Percentiles rank a stretch among this genome's conserved stretches.
These are phyloP conservation scores for Fusarium stilboides DNA, from an alignment of 2,329 filamentous ascomycete species.

Conservation along the genomic window DNA sequence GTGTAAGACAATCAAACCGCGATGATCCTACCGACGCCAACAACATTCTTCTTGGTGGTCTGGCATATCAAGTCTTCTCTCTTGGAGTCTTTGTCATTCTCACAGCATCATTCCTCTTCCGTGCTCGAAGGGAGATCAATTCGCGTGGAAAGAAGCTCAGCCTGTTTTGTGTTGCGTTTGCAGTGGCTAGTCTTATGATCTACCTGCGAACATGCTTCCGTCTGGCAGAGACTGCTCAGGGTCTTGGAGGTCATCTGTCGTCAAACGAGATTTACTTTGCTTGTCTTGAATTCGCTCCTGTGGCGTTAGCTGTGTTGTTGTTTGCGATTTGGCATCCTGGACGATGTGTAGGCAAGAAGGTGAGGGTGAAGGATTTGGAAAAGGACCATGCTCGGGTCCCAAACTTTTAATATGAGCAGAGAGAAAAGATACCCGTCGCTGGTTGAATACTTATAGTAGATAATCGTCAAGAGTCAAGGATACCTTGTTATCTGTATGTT, in stretches of 20 bases:
- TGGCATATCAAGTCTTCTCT: constrained; percentile 68
- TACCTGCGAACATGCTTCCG: constrained; percentile 69
- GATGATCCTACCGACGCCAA: constrained; percentile 67
- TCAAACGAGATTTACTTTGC: constrained; percentile 69
- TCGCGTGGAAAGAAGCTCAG: constrained; percentile 49
- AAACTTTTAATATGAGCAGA: constrained; percentile 33
- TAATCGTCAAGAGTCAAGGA: background rate
- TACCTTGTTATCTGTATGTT: background rate
- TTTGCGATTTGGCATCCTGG: constrained; percentile 56
- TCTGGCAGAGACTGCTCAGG: constrained; percentile 68
- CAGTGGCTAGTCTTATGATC: constrained; percentile 62
- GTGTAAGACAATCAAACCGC: constrained; percentile 62
- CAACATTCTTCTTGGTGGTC: constrained; percentile 68
- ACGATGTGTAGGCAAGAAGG: constrained; percentile 49
- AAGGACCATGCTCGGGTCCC: constrained; percentile 25
- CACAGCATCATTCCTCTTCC: constrained; percentile 58
- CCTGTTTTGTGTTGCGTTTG: constrained; percentile 60
- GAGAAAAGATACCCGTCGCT: constrained; percentile 4
- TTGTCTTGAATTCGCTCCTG: constrained; percentile 67
- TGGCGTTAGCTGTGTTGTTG: constrained; percentile 65
- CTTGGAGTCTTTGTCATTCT: constrained; percentile 66
- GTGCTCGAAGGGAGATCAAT: constrained; percentile 52
- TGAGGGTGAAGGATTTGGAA: constrained; percentile 38
- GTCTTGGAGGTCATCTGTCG: constrained; percentile 61
- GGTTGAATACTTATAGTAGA: constrained; percentile 3